These are phyloP conservation scores for Seminavis robusta DNA, from an alignment of 108 stramenopile genomes.

Conservation along the genomic window DNA sequence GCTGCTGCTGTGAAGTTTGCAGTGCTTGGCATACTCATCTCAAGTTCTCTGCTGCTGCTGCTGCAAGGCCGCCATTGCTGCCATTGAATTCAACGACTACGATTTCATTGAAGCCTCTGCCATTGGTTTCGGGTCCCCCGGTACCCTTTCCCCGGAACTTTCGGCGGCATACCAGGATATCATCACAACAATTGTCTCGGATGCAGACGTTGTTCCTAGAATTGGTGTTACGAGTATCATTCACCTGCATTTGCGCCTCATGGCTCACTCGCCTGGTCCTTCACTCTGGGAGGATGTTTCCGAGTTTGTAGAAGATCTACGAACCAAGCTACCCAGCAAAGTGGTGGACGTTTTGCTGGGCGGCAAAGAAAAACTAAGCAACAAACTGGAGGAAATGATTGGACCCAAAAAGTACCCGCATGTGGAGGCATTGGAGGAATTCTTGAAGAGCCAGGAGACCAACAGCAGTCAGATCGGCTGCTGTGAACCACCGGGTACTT, in stretches of 20 bases:
- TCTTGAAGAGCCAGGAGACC: neutral
- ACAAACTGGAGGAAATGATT: neutral
- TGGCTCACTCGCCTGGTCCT: neutral
- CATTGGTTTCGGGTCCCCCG: slow-evolving; percentile 42
- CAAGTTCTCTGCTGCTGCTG: too few relatives aligned
- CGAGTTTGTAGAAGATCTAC: too few relatives aligned
- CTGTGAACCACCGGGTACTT: slow-evolving; percentile 42
- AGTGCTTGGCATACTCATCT: too few relatives aligned
- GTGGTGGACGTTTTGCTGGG: neutral
- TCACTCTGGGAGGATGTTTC: neutral
- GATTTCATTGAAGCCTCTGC: slow-evolving; percentile 22
- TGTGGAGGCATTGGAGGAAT: neutral
- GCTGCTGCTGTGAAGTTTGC: too few relatives aligned
- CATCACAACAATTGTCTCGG: slow-evolving; percentile 35
- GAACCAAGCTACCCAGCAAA: neutral
- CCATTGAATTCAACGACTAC: slow-evolving; percentile 28
- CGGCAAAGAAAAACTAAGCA: neutral
- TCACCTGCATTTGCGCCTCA: too few relatives aligned
- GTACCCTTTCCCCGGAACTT: slow-evolving; percentile 25
- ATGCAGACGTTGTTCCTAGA: slow-evolving; percentile 38
- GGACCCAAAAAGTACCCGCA: too few relatives aligned
- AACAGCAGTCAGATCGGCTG: slow-evolving; percentile 15
- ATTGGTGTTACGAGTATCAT: slow-evolving; percentile 22
- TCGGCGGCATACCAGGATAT: slow-evolving; percentile 1
- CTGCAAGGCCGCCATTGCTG: slow-evolving; percentile 38